These are phyloP conservation scores for Trypanosoma congolense DNA, from an alignment of 208 protist species.

Conservation along the genomic window DNA sequence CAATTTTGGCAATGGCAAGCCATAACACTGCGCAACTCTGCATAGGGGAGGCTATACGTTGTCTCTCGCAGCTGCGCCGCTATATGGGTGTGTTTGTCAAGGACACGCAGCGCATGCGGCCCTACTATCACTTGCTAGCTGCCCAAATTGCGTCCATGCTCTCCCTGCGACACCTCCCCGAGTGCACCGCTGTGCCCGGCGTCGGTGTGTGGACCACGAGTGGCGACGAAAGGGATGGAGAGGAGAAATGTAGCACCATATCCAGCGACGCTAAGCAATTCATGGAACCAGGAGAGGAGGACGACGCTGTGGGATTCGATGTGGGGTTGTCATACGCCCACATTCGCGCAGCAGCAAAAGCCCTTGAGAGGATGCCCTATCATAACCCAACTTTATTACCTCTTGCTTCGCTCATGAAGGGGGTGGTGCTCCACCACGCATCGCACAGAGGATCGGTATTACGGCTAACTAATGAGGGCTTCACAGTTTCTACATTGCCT, in stretches of 20 bases:
- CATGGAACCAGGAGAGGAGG: conserved; percentile 19
- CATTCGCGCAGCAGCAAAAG: conserved; percentile 41
- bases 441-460: conserved; percentile 11
- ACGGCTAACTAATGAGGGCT: conserved; percentile 4
- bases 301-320: conserved; percentile 31
- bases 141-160: conserved; percentile 34
- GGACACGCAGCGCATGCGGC: conserved; percentile 24
- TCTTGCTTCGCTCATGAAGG: conserved; percentile 44
- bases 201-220: background rate
- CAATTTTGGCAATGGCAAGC: conserved; percentile 35
- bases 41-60: conserved; percentile 21
- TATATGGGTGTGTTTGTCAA: conserved; percentile 42
- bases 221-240: background rate
- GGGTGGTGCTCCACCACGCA: conserved; percentile 42
- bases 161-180: conserved; percentile 33
- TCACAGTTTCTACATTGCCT: conserved; percentile 13
- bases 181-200: no score
- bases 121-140: conserved; percentile 44
- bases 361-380: conserved; percentile 19
- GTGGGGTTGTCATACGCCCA: conserved; percentile 63
- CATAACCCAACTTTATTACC: conserved; percentile 22
- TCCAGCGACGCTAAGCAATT: background rate
- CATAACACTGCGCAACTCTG: conserved; percentile 38
- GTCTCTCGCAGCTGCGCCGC: conserved; percentile 33
- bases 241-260: background rate